A percentile compares a stretch with the other conserved stretches of the same genome.
These are phyloP conservation scores for Dryas integrifolia DNA, from an alignment of 331 rosid species.

Conservation along the genomic window DNA sequence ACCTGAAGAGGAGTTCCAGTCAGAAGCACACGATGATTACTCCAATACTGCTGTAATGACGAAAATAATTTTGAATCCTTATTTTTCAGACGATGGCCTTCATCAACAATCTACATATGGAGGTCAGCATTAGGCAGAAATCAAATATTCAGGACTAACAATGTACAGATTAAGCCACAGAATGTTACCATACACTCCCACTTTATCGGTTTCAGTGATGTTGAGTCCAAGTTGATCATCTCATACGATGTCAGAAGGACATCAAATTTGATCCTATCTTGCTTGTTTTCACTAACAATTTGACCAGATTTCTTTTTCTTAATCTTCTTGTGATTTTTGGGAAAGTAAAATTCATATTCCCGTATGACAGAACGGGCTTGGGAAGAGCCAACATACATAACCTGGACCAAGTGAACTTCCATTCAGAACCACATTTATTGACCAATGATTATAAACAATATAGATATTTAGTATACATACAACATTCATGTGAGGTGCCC, in stretches of 20 bases:
- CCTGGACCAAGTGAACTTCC: constrained; percentile 48
- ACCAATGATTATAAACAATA: constrained; percentile 28
- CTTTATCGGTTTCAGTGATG: constrained; percentile 73
- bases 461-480: constrained; percentile 49
- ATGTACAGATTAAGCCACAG: constrained; percentile 17
- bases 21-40: constrained; percentile 82
- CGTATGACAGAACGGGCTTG: constrained; percentile 86
- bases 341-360: constrained; percentile 88
- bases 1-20: constrained; percentile 99
- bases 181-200: constrained; percentile 94
- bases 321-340: constrained; percentile 77
- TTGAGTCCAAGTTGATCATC: constrained; percentile 85
- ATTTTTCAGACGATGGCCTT: constrained; percentile 98
- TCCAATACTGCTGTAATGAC: constrained; percentile 75
- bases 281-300: constrained; percentile 71
- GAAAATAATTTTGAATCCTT: constrained; percentile 96
- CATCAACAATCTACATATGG: constrained; percentile 77
- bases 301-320: constrained; percentile 89
- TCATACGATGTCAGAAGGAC: constrained; percentile 97
- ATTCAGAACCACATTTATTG: constrained; percentile 32
- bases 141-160: constrained; percentile 14
- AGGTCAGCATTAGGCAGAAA: constrained; percentile 29
- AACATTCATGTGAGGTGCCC: constrained; percentile 99
- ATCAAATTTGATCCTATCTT: constrained; percentile 95
- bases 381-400: constrained; percentile 93